phyloP scores from a whole-genome alignment of 1,284 basidiomycete species.

The Ganoderma lingzhi region DNA sequence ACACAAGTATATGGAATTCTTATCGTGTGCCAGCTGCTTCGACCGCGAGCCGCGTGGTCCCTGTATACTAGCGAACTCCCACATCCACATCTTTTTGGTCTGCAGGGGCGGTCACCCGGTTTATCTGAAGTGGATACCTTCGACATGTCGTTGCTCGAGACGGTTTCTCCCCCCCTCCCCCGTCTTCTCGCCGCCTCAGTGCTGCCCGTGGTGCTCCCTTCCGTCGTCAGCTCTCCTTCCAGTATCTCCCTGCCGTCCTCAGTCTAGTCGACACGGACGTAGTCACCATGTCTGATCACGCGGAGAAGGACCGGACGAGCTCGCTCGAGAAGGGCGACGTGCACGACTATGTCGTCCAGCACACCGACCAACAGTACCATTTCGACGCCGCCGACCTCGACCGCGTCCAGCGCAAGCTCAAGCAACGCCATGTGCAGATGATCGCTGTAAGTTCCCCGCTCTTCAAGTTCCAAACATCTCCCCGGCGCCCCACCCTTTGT shows the following conservation, averaged over 20 bases:
- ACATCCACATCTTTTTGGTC: not conserved
- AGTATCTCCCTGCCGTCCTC: not conserved
- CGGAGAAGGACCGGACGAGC: conserved; percentile 32
- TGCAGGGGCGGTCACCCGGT: not conserved
- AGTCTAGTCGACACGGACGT: not conserved
- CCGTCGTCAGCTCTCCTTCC: not conserved
- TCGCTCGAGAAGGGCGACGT: conserved; percentile 44
- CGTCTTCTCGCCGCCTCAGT: not conserved
- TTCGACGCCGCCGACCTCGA: conserved; percentile 69
- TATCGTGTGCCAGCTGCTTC: not conserved
- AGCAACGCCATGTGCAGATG: conserved; percentile 81
- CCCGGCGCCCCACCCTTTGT: not conserved
- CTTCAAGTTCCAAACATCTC: no score
- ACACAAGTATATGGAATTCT: not conserved
- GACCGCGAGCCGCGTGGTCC: not conserved
- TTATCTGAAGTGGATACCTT: not conserved
- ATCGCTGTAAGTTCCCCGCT: conserved; percentile 43
- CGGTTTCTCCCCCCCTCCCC: not conserved
- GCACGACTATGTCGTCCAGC: conserved; percentile 39
- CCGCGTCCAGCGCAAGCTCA: conserved; percentile 66
- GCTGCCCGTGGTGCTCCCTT: not conserved
- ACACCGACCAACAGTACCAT: conserved; percentile 37
- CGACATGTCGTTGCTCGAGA: not conserved
- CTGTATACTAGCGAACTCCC: not conserved
- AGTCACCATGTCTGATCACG: conserved; percentile 22